Conservation (phyloP, 2,329 filamentous ascomycete genomes). For the Colletotrichum tabaci region DNA sequence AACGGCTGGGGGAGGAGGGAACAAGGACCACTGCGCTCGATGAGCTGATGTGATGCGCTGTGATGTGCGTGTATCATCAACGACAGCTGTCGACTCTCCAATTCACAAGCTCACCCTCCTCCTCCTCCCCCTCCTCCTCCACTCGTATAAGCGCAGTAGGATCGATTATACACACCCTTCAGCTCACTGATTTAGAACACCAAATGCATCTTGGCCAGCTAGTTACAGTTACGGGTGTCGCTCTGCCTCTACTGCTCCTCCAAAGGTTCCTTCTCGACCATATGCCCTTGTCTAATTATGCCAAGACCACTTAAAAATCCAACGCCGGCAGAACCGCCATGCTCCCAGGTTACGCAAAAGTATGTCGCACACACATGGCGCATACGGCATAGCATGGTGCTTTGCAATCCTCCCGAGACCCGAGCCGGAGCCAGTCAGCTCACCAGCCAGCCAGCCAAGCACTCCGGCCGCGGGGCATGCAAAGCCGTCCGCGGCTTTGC, state of each 20-base stretch:
- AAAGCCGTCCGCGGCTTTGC: conserved; percentile 17
- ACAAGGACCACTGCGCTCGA: background rate
- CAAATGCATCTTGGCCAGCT: background rate
- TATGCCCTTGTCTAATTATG: background rate
- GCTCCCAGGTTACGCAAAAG: background rate
- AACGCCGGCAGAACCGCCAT: background rate
- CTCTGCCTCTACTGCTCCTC: background rate
- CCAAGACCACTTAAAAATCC: background rate
- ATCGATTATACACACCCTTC: background rate
- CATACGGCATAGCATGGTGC: background rate
- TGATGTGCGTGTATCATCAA: background rate
- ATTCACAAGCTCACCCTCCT: background rate
- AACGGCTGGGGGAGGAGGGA: background rate
- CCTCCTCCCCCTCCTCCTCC: background rate
- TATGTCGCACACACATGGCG: background rate
- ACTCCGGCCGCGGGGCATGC: background rate
- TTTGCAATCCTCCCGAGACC: conserved; percentile 1
- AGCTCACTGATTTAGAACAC: conserved; percentile 2
- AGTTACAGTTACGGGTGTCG: background rate
- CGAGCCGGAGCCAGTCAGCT: background rate
- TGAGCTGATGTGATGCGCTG: background rate
- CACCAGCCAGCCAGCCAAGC: background rate
- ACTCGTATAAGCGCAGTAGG: background rate
- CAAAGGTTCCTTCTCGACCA: background rate
- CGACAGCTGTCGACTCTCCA: background rate